A percentile compares a stretch with the other conserved stretches of the same genome.
phyloP scores from a whole-genome alignment of 768 basidiomycete genomes.

The Mycena epipterygia region DNA sequence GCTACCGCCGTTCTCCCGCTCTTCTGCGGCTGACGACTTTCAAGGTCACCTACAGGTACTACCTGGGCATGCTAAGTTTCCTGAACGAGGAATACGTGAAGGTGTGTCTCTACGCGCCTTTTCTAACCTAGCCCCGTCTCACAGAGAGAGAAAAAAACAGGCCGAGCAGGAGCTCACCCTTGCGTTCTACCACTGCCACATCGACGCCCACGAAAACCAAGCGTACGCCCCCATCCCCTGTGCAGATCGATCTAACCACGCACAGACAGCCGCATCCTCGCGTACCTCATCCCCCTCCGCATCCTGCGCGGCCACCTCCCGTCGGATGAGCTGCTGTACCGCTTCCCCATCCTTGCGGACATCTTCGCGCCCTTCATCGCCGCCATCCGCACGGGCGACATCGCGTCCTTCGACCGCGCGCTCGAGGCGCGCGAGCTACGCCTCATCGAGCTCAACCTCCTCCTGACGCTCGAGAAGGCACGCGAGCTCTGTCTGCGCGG shows the following conservation, averaged over 20 bases:
- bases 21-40: neutral
- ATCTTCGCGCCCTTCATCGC: constrained; percentile 86
- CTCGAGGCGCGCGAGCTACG: constrained; percentile 78
- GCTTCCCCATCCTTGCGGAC: constrained; percentile 79
- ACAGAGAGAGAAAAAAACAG: constrained; percentile 56
- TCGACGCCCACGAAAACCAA: constrained; percentile 78
- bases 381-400: constrained; percentile 84
- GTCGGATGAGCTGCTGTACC: constrained; percentile 73
- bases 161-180: constrained; percentile 89
- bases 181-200: constrained; percentile 89
- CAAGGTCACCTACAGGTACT: constrained; percentile 89
- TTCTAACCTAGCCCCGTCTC: constrained; percentile 9
- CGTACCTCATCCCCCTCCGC: constrained; percentile 91
- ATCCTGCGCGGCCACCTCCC: constrained; percentile 92
- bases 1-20: neutral
- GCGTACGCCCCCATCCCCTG: constrained; percentile 65
- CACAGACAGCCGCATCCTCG: constrained; percentile 90
- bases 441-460: constrained; percentile 89
- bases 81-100: constrained; percentile 92
- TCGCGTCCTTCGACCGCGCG: constrained; percentile 84
- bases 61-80: constrained; percentile 95
- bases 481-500: constrained; percentile 89
- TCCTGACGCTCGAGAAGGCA: constrained; percentile 89
- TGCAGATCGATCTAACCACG: neutral
- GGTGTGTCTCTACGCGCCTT: constrained; percentile 55